Evolutionary conservation across 306 rosid species (phyloP), one percentile per base, ranked within the genome.

Genomic region (Begonia loranthoides): DNA sequence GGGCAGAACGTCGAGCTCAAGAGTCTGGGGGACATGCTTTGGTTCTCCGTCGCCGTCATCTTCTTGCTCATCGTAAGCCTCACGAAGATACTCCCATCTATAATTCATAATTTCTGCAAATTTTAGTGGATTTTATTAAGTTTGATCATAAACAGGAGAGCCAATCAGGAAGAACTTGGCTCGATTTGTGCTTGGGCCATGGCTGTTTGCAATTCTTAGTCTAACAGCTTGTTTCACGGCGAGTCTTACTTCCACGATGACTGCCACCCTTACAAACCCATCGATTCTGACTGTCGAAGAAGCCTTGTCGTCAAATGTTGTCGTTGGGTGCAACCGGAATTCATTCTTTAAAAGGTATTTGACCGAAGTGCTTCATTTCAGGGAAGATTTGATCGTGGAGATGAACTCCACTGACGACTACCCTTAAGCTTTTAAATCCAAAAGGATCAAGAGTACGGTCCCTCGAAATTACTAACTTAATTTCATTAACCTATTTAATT

Each of bases 11-110:
- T 44, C 40, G 79, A 78, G 45, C 33, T 80, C 24, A 41, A 49
- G 49, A 75, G 76, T 8, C 17, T 77, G 4, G 77, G 83, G 12
- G 45, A 54, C 57, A 70, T 77, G 74, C 57, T 78, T 44, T 84
- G 86, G 94, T 77, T 80, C 50, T 68, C 72, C 24, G 72, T 77
- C 41, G 71, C 70, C 0, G 38, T 73, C 58, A 22, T 80, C 10
- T 75, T 84, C 64, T 73, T 52, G 61, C 62, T 0, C 77, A 77
- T 13, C 68, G 88, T 83, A 80, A 77, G 79, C 71, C 28, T 22
- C 28, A 22, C 28, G 2, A 22, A 22, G 28, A 22, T 22, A 2
- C 28, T 22, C 28, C 28, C 28, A 22, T 22, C 28, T 22, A 4
- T 22, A 4, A 22, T 22, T 22, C 28, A 22, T 22, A 4, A 22